A percentile compares a stretch with the other conserved stretches of the same genome.
Evolutionary conservation across 2,329 filamentous ascomycete genomes (phyloP).

Genomic region (Acephala macrosclerotiorum): DNA sequence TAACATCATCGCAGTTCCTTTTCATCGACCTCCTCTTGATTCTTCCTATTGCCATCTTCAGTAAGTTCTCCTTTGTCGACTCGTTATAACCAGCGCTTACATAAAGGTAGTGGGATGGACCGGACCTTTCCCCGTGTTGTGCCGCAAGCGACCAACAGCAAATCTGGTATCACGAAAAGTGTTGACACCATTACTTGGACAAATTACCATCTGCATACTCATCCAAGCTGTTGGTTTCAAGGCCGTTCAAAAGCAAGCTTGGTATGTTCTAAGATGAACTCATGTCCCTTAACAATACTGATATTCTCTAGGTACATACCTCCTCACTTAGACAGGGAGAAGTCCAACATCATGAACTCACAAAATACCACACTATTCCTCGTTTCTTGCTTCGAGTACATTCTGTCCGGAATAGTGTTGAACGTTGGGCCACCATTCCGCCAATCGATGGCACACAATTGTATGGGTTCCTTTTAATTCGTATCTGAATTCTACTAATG

Average conservation of each 20-base stretch:
- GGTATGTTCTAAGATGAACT: constrained; percentile 57
- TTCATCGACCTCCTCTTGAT: constrained; percentile 95
- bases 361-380: constrained; percentile 94
- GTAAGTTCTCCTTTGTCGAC: constrained; percentile 50
- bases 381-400: constrained; percentile 93
- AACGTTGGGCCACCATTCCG: constrained; percentile 93
- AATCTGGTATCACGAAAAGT: constrained; percentile 94
- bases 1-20: constrained; percentile 66
- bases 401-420: constrained; percentile 85
- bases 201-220: constrained; percentile 82
- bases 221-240: constrained; percentile 79
- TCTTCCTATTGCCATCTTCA: constrained; percentile 95
- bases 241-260: constrained; percentile 78
- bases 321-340: constrained; percentile 76
- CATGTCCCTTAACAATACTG: neutral
- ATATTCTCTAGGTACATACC: constrained; percentile 70
- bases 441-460: constrained; percentile 79
- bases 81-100: constrained; percentile 16
- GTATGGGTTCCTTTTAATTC: constrained; percentile 56
- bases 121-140: constrained; percentile 78
- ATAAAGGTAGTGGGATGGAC: constrained; percentile 92
- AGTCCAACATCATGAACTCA: constrained; percentile 88
- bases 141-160: constrained; percentile 86
- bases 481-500: constrained; percentile 10
- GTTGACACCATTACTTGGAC: constrained; percentile 84